Evolutionary conservation across 2,329 filamentous ascomycete genomes (phyloP), one percentile per base, ranked within the genome.

Genomic region (Magnaporthales sp.): DNA sequence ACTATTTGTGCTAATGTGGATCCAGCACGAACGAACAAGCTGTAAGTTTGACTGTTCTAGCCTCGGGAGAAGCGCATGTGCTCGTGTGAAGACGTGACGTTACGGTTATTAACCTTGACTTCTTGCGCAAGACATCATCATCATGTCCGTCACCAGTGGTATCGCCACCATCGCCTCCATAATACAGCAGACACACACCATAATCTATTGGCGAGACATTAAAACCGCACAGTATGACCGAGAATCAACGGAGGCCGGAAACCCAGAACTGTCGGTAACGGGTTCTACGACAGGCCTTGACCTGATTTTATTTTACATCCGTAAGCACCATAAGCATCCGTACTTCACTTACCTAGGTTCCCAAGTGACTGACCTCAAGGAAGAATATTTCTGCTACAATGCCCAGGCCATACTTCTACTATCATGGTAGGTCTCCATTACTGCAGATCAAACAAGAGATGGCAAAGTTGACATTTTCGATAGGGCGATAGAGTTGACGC

Each of bases 341-440:
- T 0, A 2, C 10, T 7, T n/a, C 15, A 6, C 13, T 26, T 2
- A 19, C 26, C 4, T 4, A n/a, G 19, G 22, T 30, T 8, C 1
- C 13, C 32, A 11, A 61, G 69, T 72, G 60, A 72, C 68, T 66
- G 27, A 68, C 51, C 19, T 0, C 51, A 78, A 76, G 80, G 69
- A 63, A 84, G 81, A 83, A 70, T 83, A 79, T 64, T 83, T 83
- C 67, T 77, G 76, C 31, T 84, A 84, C 70, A 83, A 81, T 72
- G 79, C 80, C n/a, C 80, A 83, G 71, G 74, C 79, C 9, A 72
- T 82, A 31, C 74, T 82, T 38, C 74, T 80, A 6, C 72, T 83
- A 6, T 82, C 80, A 66, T 84, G 82, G 80, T 81, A 72, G 64
- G 62, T 26, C 30, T 13, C 26, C n/a, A 11, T 31, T 30, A 22